Base-by-base conservation (phyloP, 2,329 filamentous ascomycete genomes). In the Trichoderma sp. region DNA sequence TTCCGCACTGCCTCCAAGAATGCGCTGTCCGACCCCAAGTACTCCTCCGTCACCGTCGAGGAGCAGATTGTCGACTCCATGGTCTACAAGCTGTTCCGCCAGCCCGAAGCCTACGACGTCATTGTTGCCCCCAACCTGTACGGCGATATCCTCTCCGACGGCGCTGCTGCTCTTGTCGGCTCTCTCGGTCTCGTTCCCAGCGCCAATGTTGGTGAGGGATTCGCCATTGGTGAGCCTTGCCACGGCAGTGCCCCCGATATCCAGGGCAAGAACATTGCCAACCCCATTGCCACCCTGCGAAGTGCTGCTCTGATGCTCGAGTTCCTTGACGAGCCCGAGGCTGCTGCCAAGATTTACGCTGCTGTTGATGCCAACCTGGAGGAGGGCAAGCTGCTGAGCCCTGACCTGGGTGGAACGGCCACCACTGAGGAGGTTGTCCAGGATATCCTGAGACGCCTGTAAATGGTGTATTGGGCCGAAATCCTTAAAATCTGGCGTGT, bases 41-140 rank as follows among this genome's bases (percentile, higher is more conserved):
- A 88, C 98, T 97, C 85, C 90, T 99, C 68, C 97, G 98, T 89
- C 92, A 93, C 70, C 93, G 85, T 97, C 65, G 95, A 98, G 81
- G 95, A 98, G 85, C 95, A 99, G 84, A 99, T 99, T 74, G 94
- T 99, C 71, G 95, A 99, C 82, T 94, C 91, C 70, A 99, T 99
- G 95, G 93, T 98, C 68, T 98, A 98, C 88, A 98, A 98, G 85
- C 91, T 99, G 67, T 98, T 98, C 89, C 92, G 94, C 70, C 93
- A 98, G 81, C 95, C 95, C 52, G 87, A 90, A 76, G 91, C 90
- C 76, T 99, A 98, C 88, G 95, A 99, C 79, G 94, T 98, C 72
- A 97, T 99, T 74, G 95, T 99, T 83, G 98, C 82, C 94, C 95
- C 54, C 87, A 90, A 76, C 90, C 86, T 99, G 70, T 98, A 99